Evolutionary conservation across 1,284 basidiomycete species (phyloP).

Genomic region (Rugosomyces carneus): DNA sequence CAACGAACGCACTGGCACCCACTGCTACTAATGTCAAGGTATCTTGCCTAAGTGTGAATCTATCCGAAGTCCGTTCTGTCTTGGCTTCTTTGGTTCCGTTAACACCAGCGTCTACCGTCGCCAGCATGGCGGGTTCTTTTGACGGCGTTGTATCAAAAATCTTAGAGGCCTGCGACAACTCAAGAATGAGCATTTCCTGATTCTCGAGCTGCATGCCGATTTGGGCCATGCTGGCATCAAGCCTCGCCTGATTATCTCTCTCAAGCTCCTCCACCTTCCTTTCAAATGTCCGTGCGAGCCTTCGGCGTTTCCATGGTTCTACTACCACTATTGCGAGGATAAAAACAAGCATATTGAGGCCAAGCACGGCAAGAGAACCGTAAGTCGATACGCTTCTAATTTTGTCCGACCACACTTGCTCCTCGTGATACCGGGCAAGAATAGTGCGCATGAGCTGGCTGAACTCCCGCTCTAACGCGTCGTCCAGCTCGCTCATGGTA

Average conservation of each 20-base stretch:
- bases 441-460: constrained; percentile 82
- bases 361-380: constrained; percentile 77
- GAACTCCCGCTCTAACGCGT: constrained; percentile 79
- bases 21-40: constrained; percentile 26
- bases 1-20: constrained; percentile 28
- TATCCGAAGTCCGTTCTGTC: constrained; percentile 7
- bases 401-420: constrained; percentile 97
- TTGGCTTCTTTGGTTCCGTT: constrained; percentile 1
- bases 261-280: constrained; percentile 75
- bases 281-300: constrained; percentile 83
- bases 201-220: constrained; percentile 45
- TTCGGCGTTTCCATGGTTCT: constrained; percentile 88
- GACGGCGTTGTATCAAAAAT: constrained; percentile 8
- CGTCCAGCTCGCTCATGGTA: constrained; percentile 62
- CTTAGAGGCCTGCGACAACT: constrained; percentile 22
- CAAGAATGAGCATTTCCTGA: constrained; percentile 35
- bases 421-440: constrained; percentile 88
- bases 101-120: not conserved
- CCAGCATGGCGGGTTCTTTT: constrained; percentile 5
- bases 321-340: constrained; percentile 82
- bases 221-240: constrained; percentile 42
- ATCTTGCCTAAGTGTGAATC: constrained; percentile 12
- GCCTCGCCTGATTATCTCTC: constrained; percentile 40
- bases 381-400: constrained; percentile 91
- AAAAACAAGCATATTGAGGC: constrained; percentile 85